phyloP scores from a whole-genome alignment of 805 yeast genomes.

The Ogataea glucozyma region DNA sequence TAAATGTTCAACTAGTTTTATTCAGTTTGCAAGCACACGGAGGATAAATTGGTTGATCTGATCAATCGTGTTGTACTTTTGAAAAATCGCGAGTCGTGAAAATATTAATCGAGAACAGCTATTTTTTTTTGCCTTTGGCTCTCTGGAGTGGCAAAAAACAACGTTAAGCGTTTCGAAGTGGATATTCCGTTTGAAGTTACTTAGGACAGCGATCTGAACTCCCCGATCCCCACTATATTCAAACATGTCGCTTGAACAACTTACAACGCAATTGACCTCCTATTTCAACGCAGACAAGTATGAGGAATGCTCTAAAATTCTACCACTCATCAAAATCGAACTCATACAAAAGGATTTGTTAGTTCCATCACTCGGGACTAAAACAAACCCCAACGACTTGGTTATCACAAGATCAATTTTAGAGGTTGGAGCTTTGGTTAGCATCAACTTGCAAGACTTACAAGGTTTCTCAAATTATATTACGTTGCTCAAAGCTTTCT shows the following conservation, averaged over 20 bases:
- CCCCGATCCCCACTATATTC: too few relatives aligned
- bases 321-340: constrained; percentile 76
- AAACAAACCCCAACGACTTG: constrained; percentile 59
- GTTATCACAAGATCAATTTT: constrained; percentile 77
- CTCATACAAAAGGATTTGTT: constrained; percentile 75
- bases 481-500: constrained; percentile 77
- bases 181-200: too few relatives aligned
- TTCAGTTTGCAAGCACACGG: not conserved
- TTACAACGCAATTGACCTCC: constrained; percentile 67
- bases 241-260: constrained; percentile 65
- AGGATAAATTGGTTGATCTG: too few relatives aligned
- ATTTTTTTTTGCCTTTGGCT: not conserved
- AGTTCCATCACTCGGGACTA: constrained; percentile 54
- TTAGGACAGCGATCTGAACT: too few relatives aligned
- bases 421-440: constrained; percentile 84
- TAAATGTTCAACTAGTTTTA: constrained; percentile 2
- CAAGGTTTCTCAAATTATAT: constrained; percentile 70
- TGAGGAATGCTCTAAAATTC: constrained; percentile 55
- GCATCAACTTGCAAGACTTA: constrained; percentile 64
- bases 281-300: constrained; percentile 66
- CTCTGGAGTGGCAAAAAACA: not conserved
- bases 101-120: constrained; percentile 2
- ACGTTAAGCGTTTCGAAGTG: not conserved
- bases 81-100: too few relatives aligned
- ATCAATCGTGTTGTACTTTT: too few relatives aligned